A percentile compares a stretch with the other conserved stretches of the same genome.
phyloP scores from a whole-genome alignment of 2,329 filamentous ascomycete genomes.

The Cladosporium austrohemisphaericum region DNA sequence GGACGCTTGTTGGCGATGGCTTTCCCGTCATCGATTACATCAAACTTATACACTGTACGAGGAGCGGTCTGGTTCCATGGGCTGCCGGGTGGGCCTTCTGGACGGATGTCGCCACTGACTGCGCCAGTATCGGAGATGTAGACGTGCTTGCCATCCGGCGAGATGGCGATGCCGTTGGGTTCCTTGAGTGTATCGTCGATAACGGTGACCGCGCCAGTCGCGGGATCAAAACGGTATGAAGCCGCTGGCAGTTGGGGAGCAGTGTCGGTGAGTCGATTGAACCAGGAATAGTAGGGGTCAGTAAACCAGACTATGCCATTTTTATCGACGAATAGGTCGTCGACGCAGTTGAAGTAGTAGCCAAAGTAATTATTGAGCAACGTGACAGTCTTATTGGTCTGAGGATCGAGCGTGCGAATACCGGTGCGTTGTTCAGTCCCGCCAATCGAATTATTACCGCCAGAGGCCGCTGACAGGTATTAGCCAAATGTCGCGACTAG shows the following conservation, averaged over 20 bases:
- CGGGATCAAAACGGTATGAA: conserved; percentile 43
- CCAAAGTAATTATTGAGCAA: conserved; percentile 48
- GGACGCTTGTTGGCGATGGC: conserved; percentile 38
- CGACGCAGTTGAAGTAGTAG: conserved; percentile 43
- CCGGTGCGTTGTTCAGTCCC: conserved; percentile 38
- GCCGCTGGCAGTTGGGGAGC: conserved; percentile 32
- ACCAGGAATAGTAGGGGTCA: conserved; percentile 41
- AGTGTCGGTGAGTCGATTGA: conserved; percentile 35
- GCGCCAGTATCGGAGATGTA: conserved; percentile 44
- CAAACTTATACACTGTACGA: conserved; percentile 40
- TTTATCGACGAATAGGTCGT: conserved; percentile 42
- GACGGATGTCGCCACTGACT: conserved; percentile 25
- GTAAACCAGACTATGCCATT: conserved; percentile 51
- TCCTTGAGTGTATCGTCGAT: conserved; percentile 42
- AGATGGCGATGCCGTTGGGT: conserved; percentile 46
- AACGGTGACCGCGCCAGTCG: conserved; percentile 39
- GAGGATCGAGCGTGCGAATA: conserved; percentile 44
- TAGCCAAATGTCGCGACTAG: conserved; percentile 1
- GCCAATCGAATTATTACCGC: conserved; percentile 36
- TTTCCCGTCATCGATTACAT: conserved; percentile 35
- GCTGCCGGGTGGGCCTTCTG: conserved; percentile 26
- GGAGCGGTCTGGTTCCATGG: conserved; percentile 32
- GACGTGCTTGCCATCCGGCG: conserved; percentile 41
- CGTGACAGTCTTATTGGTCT: conserved; percentile 39
- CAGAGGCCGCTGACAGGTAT: conserved; percentile 28